Conservation (phyloP, 306 rosid genomes). For the Aeschynomene evenia region DNA sequence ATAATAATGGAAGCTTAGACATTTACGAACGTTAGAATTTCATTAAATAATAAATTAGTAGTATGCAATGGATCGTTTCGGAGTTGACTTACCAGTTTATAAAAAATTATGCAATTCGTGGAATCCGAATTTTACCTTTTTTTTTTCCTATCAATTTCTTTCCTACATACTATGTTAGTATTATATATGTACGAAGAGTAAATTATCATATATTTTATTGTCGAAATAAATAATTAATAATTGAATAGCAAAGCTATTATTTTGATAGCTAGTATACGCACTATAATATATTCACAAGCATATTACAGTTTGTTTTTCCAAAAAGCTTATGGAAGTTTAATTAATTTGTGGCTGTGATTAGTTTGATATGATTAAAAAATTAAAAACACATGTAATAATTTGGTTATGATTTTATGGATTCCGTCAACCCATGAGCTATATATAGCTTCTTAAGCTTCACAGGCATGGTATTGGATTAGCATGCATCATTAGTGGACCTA, state of each 20-base stretch:
- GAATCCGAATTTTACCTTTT: slow-evolving; percentile 50
- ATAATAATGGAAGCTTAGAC: neutral
- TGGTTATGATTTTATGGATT: slow-evolving; percentile 29
- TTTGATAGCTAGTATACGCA: slow-evolving; percentile 23
- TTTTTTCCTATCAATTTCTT: neutral
- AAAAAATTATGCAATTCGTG: neutral
- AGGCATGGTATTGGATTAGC: slow-evolving; percentile 32
- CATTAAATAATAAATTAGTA: neutral
- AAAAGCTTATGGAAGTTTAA: slow-evolving; percentile 11
- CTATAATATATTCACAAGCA: slow-evolving; percentile 30
- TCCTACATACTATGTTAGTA: neutral
- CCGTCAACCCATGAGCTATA: slow-evolving; percentile 28
- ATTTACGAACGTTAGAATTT: neutral
- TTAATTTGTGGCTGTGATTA: slow-evolving; percentile 24
- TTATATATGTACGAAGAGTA: neutral
- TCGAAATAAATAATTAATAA: neutral
- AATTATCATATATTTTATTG: neutral
- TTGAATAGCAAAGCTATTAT: slow-evolving; percentile 3
- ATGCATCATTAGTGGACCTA: slow-evolving; percentile 44
- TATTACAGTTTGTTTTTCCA: slow-evolving; percentile 12
- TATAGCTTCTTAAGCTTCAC: slow-evolving; percentile 16
- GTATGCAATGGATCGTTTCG: slow-evolving; percentile 43
- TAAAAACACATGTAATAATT: neutral
- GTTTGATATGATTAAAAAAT: neutral
- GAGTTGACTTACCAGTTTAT: slow-evolving; percentile 45